A percentile compares a stretch with the other conserved stretches of the same genome.
These are phyloP conservation scores for Fusarium acutatum DNA, from an alignment of 2,329 filamentous ascomycete genomes.

Conservation along the genomic window DNA sequence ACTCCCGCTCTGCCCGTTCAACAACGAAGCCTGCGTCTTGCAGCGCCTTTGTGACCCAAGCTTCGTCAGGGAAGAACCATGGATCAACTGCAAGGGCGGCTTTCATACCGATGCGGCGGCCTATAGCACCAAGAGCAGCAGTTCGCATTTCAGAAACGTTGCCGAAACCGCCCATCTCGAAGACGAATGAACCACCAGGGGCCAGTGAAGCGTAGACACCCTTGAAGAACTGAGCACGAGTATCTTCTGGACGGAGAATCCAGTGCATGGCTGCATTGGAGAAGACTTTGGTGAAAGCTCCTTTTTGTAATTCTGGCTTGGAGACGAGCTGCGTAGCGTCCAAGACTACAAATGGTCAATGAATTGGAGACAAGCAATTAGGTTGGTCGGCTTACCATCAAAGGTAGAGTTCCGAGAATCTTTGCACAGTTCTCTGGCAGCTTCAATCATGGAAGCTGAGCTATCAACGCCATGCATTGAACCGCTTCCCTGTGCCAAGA, in stretches of 20 bases:
- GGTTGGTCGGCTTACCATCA: conserved; percentile 48
- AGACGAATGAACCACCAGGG: conserved; percentile 66
- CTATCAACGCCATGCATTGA: conserved; percentile 66
- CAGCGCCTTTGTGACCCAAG: conserved; percentile 60
- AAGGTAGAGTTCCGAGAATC: conserved; percentile 53
- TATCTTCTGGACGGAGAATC: conserved; percentile 61
- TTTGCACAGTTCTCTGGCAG: conserved; percentile 55
- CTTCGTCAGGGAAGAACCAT: conserved; percentile 77
- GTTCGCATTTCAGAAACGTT: conserved; percentile 71
- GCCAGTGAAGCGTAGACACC: conserved; percentile 61
- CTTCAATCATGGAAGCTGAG: conserved; percentile 66
- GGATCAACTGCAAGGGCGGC: conserved; percentile 62
- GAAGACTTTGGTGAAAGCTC: conserved; percentile 64
- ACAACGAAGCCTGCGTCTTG: conserved; percentile 58
- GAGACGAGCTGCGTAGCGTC: conserved; percentile 55
- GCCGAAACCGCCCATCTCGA: conserved; percentile 77
- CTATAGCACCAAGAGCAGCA: conserved; percentile 63
- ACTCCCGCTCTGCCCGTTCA: conserved; percentile 67
- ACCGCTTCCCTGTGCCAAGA: conserved; percentile 56
- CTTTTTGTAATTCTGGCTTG: conserved; percentile 47
- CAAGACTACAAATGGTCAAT: conserved; percentile 48
- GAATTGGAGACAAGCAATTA: too few species aligned
- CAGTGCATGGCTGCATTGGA: conserved; percentile 75
- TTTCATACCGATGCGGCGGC: conserved; percentile 60
- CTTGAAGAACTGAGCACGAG: conserved; percentile 61